A percentile compares a stretch with the other conserved stretches of the same genome.
Conservation (phyloP, 805 yeast genomes). For the Limtongozyma cylindracea region DNA sequence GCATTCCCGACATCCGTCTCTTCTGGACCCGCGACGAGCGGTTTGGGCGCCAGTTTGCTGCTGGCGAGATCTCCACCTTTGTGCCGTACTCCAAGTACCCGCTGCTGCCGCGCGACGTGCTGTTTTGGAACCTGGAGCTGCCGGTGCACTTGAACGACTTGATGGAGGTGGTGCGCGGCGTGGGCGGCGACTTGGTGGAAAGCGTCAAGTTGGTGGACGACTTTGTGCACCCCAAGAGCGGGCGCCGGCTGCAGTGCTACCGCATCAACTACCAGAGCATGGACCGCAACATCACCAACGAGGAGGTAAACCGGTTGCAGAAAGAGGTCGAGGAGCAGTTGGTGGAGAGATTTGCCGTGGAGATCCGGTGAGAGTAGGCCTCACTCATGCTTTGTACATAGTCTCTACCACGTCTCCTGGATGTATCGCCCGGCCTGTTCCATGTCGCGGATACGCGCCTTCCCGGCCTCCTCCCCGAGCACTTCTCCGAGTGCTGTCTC, state of each 20-base stretch:
- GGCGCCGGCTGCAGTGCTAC: constrained; percentile 59
- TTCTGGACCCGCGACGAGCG: constrained; percentile 78
- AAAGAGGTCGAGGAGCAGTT: constrained; percentile 35
- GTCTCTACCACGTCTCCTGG: constrained; percentile 90
- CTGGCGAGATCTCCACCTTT: constrained; percentile 44
- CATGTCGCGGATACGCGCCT: constrained; percentile 23
- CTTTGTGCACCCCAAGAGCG: constrained; percentile 67
- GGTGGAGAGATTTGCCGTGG: constrained; percentile 23
- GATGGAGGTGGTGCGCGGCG: constrained; percentile 73
- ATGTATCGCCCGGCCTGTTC: constrained; percentile 44
- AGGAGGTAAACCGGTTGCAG: constrained; percentile 60
- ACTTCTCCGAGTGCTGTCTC: constrained; percentile 25
- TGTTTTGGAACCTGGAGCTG: constrained; percentile 50
- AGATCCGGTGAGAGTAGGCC: constrained; percentile 16
- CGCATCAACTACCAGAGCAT: constrained; percentile 83
- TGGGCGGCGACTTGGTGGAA: constrained; percentile 77
- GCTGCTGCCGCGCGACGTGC: constrained; percentile 62
- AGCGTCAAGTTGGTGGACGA: constrained; percentile 61
- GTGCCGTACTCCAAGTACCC: constrained; percentile 84
- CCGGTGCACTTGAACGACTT: constrained; percentile 65
- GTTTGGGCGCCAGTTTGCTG: constrained; percentile 45
- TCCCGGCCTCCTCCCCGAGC: constrained; percentile 18
- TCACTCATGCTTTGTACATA: too few species aligned
- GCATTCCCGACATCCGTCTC: constrained; percentile 82
- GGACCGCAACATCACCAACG: constrained; percentile 78